Percentiles rank a stretch among this genome's conserved stretches.
phyloP scores from a whole-genome alignment of 2,329 filamentous ascomycete genomes.

The Pseudocercospora fijiensis region DNA sequence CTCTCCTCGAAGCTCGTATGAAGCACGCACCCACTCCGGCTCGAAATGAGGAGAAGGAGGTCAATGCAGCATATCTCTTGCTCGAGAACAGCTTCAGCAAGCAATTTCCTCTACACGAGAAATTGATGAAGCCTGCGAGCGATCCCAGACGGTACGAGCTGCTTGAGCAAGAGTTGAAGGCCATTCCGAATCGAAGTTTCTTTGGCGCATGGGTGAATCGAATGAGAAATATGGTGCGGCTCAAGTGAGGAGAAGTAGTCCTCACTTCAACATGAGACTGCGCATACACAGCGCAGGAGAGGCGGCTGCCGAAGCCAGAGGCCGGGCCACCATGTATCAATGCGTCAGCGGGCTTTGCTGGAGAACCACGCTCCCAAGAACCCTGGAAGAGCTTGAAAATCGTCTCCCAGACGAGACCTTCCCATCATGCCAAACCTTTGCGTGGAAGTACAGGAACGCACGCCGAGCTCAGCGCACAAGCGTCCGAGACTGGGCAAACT shows the following conservation, averaged over 20 bases:
- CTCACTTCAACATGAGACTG: background rate
- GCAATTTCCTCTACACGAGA: constrained; percentile 49
- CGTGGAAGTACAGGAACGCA: too few species aligned
- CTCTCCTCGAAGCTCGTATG: constrained; percentile 46
- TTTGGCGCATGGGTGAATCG: constrained; percentile 47
- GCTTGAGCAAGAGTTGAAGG: constrained; percentile 54
- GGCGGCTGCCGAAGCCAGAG: too few species aligned
- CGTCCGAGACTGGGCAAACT: too few species aligned
- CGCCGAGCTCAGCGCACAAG: too few species aligned
- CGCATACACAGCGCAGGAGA: too few species aligned
- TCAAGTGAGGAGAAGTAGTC: constrained; percentile 37
- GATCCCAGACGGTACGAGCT: constrained; percentile 55
- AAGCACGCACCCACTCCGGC: constrained; percentile 33
- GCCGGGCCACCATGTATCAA: too few species aligned
- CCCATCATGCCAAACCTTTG: too few species aligned
- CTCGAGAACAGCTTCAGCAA: constrained; percentile 59
- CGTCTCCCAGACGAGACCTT: too few species aligned
- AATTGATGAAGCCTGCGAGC: constrained; percentile 51
- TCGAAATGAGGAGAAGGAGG: constrained; percentile 45
- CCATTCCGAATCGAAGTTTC: constrained; percentile 53
- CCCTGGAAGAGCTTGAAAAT: too few species aligned
- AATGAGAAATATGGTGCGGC: constrained; percentile 50
- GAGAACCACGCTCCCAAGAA: too few species aligned
- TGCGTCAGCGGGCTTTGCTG: too few species aligned
- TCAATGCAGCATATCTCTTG: constrained; percentile 61